Base-by-base conservation (phyloP, 2,329 filamentous ascomycete species). In the Cladosporium halotolerans region DNA sequence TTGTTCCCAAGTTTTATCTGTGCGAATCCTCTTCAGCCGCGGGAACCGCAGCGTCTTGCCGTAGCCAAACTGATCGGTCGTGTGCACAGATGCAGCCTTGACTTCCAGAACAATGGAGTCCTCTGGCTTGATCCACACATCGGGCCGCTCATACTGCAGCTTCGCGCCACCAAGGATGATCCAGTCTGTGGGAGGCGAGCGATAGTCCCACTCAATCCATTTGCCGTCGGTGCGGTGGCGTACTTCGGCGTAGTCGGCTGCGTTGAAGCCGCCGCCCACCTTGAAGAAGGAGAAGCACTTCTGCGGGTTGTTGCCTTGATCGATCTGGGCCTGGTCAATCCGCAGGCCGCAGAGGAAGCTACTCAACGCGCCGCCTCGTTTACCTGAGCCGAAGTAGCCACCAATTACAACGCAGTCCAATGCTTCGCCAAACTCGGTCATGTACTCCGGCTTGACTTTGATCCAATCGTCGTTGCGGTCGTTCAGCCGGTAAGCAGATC, bases 391-490 rank as follows among this genome's bases (percentile, higher is more conserved):
- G 67, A 88, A 99, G 71, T 96, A 97, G 8, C 89, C 93, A 52
- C 92, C 93, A 50, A 99, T 82, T 13, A 99, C 78, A 11, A 96
- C 74, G 60, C 90, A 89, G 67, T 99, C 93, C 3, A 99, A 81
- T 0, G 86, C 89, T 70, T 97, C 92, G 57, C 93, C 93, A 67
- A 93, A 96, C 58, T 96, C 92, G 2, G 85, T 85, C 91, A 97
- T 96, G 69, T 99, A 99, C 59, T 99, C 93, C 1, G 93, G 93
- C 65, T 99, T 99, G 8, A 99, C 91, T 68, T 99, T 99, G 72
- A 96, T 86, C 93, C 93, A 99, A 70, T 96, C 89, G 62, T 95
- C 88, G 63, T 95, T 93, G 45, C 93, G 86, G 60, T 89, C 88
- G 65, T 95, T 96, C 9, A 97, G 78, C 6, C 83, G 80, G 68